These are phyloP conservation scores for Trichoderma sp. DNA, from an alignment of 2,329 filamentous ascomycete genomes.

Conservation along the genomic window DNA sequence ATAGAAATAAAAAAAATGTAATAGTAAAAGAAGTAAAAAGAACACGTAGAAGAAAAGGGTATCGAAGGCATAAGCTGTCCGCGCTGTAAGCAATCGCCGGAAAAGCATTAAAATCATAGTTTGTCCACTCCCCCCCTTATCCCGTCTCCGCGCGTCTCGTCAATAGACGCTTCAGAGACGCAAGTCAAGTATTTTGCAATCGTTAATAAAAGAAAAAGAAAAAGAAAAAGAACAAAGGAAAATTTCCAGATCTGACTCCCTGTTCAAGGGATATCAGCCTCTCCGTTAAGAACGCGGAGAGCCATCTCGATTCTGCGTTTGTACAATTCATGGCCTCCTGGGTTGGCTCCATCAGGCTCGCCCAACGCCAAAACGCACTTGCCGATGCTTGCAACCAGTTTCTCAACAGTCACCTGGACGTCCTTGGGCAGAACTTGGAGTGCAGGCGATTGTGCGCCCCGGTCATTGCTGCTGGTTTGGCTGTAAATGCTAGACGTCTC, in stretches of 20 bases:
- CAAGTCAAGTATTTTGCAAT: not conserved
- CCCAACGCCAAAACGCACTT: constrained; percentile 61
- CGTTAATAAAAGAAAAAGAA: not conserved
- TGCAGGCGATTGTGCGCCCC: constrained; percentile 41
- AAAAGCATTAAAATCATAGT: constrained; percentile 20
- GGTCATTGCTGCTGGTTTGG: constrained; percentile 34
- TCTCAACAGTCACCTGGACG: constrained; percentile 62
- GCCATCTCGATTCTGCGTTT: constrained; percentile 75
- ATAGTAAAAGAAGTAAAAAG: not conserved
- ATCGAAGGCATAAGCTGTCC: constrained; percentile 30
- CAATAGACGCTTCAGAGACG: not conserved
- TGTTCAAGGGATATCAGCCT: constrained; percentile 21
- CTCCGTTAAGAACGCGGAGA: constrained; percentile 70
- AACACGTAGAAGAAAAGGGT: constrained; percentile 29
- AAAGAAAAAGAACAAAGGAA: not conserved
- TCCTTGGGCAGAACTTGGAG: constrained; percentile 54
- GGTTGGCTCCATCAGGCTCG: constrained; percentile 54
- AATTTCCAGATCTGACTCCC: not conserved
- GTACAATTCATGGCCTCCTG: constrained; percentile 65
- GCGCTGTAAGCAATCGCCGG: constrained; percentile 4
- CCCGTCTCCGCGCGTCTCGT: not conserved
- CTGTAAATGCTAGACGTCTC: constrained; percentile 49
- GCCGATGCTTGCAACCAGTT: constrained; percentile 60
- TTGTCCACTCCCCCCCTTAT: constrained; percentile 1
- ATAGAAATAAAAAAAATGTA: not conserved